These are phyloP conservation scores for Penstemon newberryi DNA, from an alignment of 257 asterid species.

Conservation along the genomic window DNA sequence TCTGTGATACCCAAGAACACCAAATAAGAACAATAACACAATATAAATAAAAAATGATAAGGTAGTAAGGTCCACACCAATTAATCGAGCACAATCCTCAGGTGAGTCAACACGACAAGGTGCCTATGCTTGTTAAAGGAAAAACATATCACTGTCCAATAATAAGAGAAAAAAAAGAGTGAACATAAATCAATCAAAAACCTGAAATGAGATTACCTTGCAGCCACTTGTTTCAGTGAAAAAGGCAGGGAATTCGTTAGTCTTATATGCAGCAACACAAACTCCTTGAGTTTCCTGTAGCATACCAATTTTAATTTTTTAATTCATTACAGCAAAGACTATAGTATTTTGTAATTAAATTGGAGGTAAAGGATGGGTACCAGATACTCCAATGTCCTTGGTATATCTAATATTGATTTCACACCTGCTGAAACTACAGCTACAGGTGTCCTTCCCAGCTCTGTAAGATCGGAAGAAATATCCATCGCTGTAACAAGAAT, in stretches of 20 bases:
- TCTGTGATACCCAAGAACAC: slow-evolving; percentile 38
- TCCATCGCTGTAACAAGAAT: slow-evolving; percentile 73
- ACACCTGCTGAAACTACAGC: slow-evolving; percentile 92
- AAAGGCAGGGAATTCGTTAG: slow-evolving; percentile 88
- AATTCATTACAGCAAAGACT: neutral
- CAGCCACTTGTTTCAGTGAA: slow-evolving; percentile 85
- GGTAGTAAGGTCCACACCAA: slow-evolving; percentile 43
- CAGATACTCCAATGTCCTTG: slow-evolving; percentile 90
- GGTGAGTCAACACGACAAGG: slow-evolving; percentile 86
- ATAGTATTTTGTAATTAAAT: neutral
- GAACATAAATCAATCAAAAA: slow-evolving; percentile 8
- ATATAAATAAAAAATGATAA: neutral
- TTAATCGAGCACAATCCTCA: slow-evolving; percentile 83
- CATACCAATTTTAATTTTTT: slow-evolving; percentile 5
- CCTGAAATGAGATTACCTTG: slow-evolving; percentile 47
- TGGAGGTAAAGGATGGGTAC: slow-evolving; percentile 41
- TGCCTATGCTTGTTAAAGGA: slow-evolving; percentile 45
- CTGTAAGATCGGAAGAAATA: slow-evolving; percentile 90
- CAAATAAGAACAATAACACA: slow-evolving; percentile 21
- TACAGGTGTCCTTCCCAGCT: slow-evolving; percentile 90
- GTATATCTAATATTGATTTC: slow-evolving; percentile 87
- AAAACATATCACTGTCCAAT: neutral
- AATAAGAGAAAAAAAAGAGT: too few relatives aligned
- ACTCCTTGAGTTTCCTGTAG: slow-evolving; percentile 96
- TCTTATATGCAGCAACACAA: slow-evolving; percentile 82